Base-by-base conservation (phyloP, 148 eudicot species). In the Drosera capensis region DNA sequence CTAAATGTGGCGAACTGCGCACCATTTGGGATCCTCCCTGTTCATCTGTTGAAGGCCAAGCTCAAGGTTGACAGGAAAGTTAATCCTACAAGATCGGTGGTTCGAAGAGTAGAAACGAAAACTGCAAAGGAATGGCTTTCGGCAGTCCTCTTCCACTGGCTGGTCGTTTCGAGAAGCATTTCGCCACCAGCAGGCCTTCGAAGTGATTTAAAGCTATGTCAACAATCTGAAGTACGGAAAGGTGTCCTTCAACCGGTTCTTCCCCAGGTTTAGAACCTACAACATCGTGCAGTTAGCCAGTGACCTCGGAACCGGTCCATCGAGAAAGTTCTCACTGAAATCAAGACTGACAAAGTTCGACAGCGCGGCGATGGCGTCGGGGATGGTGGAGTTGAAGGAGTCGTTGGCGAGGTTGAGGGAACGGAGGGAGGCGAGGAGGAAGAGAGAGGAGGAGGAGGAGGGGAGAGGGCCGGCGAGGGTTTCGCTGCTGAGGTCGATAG, bases 161-260 rank as follows among this genome's bases (percentile, higher is more conserved):
- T 26, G 0, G 52, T 48, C 54, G 59, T 1, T 38, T 50, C 8
- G 1, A 2, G n/a, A 74, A 37, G 19, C 28, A 43, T 5, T 13
- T 13, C 1, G 7, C 1, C 1, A 54, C 45, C 14, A 74, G 23
- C 2, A 22, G 9, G 5, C 72, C 70, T 7, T 3, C 29, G 31
- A 80, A 73, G 17, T 38, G 45, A 48, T 80, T 80, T 21, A 40
- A 54, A 16, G 78, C 66, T 7, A 79, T 49, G 37, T 79, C 86
- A 0, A 71, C 7, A 8, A 79, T 75, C 40, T 68, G 87, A 35
- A 75, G 71, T 71, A 72, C 7, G 87, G 78, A 35, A 66, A 79
- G 3, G 34, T 55, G 46, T 64, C 83, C 0, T 22, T 31, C 1
- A 83, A 41, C 1, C 17, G 36, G 53, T 76, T 70, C 43, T 65